phyloP scores from a whole-genome alignment of 2,329 filamentous ascomycete species.

The Trichoderma oligosporum region DNA sequence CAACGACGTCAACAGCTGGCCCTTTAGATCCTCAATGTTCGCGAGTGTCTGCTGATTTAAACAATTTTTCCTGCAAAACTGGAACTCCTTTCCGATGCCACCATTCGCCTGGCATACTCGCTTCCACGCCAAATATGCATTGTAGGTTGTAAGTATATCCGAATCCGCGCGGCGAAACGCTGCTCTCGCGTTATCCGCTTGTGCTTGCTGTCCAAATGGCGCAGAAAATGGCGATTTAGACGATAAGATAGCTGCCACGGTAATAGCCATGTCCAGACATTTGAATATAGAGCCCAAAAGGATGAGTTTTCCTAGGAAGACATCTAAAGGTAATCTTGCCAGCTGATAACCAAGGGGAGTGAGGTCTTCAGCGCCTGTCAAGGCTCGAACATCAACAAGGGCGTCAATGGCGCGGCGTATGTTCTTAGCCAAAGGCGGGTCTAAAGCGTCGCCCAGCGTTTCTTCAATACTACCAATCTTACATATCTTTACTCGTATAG shows the following conservation, averaged over 20 bases:
- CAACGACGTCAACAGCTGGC: constrained; percentile 79
- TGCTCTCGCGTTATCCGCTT: constrained; percentile 74
- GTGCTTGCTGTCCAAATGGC: constrained; percentile 76
- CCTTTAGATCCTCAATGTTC: constrained; percentile 94
- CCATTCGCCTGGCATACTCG: constrained; percentile 67
- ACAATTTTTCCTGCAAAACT: constrained; percentile 94
- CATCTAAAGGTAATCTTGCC: constrained; percentile 84
- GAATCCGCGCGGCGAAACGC: constrained; percentile 84
- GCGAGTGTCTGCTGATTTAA: constrained; percentile 81
- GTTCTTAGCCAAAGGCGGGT: constrained; percentile 87
- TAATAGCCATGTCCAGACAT: constrained; percentile 87
- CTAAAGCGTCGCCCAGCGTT: constrained; percentile 80
- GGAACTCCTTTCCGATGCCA: constrained; percentile 66
- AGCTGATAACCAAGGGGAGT: constrained; percentile 84
- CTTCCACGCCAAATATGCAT: constrained; percentile 88
- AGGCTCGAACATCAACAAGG: constrained; percentile 84
- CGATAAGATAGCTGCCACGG: constrained; percentile 86
- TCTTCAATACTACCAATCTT: constrained; percentile 91
- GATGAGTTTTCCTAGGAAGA: constrained; percentile 91
- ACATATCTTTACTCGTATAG: constrained; percentile 96
- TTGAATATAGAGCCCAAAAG: constrained; percentile 82
- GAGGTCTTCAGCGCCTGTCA: constrained; percentile 76
- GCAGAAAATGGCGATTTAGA: constrained; percentile 92
- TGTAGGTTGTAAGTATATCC: constrained; percentile 87
- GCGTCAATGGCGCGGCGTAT: constrained; percentile 90